These are phyloP conservation scores for Parathielavia appendiculata DNA, from an alignment of 495 filamentous ascomycete species.

Conservation along the genomic window DNA sequence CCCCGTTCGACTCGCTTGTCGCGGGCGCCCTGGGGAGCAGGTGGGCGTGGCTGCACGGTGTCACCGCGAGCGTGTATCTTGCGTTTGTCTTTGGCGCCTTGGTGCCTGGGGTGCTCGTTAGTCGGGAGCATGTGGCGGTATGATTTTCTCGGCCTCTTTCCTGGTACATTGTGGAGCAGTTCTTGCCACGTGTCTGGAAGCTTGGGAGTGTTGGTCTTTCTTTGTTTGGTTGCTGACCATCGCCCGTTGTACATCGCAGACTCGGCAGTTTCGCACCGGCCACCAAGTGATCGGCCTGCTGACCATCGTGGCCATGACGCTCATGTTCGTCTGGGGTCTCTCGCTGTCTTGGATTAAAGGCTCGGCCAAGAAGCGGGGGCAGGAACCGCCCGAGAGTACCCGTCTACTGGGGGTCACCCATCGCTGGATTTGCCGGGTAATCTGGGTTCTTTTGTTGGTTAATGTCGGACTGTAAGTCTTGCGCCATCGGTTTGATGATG, in stretches of 20 bases:
- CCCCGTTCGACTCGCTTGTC: conserved; percentile 51
- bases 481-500: not conserved
- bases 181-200: not conserved
- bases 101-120: conserved; percentile 47
- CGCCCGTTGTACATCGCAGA: conserved; percentile 24
- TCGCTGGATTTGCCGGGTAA: conserved; percentile 21
- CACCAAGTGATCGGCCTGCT: conserved; percentile 59
- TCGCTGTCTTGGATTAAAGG: conserved; percentile 47
- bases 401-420: conserved; percentile 18
- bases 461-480: conserved; percentile 29
- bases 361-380: conserved; percentile 39
- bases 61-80: conserved; percentile 43
- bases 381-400: conserved; percentile 19
- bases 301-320: conserved; percentile 43
- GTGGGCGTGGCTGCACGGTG: conserved; percentile 45
- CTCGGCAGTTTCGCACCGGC: conserved; percentile 45
- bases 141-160: conserved; percentile 12
- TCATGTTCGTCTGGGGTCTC: conserved; percentile 47
- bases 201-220: not conserved
- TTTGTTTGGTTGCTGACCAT: not conserved
- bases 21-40: conserved; percentile 40
- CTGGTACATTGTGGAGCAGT: not conserved
- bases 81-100: conserved; percentile 44
- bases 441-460: conserved; percentile 31
- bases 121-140: conserved; percentile 49